Conservation (phyloP, 1,284 basidiomycete species). For the Heliocybe sulcata region DNA sequence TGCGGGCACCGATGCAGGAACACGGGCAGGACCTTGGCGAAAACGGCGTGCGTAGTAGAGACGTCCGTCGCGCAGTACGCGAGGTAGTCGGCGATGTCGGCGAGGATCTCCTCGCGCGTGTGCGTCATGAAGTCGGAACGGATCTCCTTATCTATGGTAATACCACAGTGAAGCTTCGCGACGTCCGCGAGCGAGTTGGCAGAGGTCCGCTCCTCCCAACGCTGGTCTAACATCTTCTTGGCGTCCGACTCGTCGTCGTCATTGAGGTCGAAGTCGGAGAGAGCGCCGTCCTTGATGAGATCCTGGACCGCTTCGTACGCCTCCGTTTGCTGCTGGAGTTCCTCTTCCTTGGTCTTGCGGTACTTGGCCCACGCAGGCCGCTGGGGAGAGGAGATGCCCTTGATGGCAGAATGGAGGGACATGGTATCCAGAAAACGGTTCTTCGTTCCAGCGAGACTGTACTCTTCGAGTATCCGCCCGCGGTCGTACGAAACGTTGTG, state of each 20-base stretch:
- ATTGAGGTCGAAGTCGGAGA: conserved; percentile 8
- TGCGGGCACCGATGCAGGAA: conserved; percentile 86
- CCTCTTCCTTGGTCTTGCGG: conserved; percentile 54
- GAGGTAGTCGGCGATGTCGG: conserved; percentile 73
- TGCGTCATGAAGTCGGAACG: conserved; percentile 74
- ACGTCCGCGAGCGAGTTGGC: conserved; percentile 92
- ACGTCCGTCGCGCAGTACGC: conserved; percentile 89
- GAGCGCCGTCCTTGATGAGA: conserved; percentile 32
- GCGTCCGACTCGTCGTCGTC: conserved; percentile 30
- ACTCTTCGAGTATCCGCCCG: conserved; percentile 81
- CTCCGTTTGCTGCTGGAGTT: conserved; percentile 47
- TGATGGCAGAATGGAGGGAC: conserved; percentile 90
- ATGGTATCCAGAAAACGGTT: conserved; percentile 94
- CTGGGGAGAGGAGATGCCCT: conserved; percentile 94
- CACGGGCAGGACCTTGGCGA: conserved; percentile 72
- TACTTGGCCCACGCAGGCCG: conserved; percentile 90
- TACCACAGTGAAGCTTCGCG: conserved; percentile 83
- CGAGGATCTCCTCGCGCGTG: conserved; percentile 58
- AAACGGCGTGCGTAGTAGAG: conserved; percentile 80
- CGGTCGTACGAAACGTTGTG: conserved; percentile 97
- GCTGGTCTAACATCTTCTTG: conserved; percentile 37
- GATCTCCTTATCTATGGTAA: conserved; percentile 74
- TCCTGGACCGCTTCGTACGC: conserved; percentile 47
- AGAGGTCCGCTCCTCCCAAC: conserved; percentile 93
- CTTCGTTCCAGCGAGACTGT: conserved; percentile 59